phyloP scores from a whole-genome alignment of 2,329 filamentous ascomycete species.

The Xylaria arbuscula region DNA sequence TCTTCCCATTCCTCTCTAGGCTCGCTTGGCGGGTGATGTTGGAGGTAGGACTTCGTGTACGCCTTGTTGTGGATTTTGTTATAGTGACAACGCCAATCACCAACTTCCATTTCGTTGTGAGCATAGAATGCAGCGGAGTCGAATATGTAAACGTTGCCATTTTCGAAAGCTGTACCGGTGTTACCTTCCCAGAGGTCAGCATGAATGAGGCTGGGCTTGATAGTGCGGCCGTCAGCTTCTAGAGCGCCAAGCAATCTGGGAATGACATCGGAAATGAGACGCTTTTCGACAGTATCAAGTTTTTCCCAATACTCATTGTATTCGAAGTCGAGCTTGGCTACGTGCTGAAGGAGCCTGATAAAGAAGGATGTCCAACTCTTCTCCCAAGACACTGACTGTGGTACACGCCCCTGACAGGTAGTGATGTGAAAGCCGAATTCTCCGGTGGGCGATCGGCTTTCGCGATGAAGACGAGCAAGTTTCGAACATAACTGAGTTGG shows the following conservation, averaged over 20 bases:
- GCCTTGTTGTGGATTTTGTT: not conserved
- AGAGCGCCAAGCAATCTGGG: not conserved
- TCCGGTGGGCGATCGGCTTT: conserved; percentile 14
- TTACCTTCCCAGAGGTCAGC: not conserved
- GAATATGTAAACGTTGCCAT: not conserved
- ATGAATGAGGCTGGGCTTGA: not conserved
- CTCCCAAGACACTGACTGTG: not conserved
- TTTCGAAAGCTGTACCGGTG: not conserved
- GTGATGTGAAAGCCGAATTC: conserved; percentile 26
- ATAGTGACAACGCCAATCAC: not conserved
- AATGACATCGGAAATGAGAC: not conserved
- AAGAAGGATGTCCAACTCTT: not conserved
- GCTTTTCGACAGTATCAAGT: not conserved
- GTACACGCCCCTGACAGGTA: conserved; percentile 17
- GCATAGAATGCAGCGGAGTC: not conserved
- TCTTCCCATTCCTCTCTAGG: not conserved
- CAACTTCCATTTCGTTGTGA: not conserved
- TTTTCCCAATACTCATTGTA: not conserved
- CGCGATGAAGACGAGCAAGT: conserved; percentile 10
- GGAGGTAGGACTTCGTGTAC: not conserved
- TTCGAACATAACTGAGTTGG: conserved; percentile 2
- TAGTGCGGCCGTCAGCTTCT: not conserved
- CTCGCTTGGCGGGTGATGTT: not conserved
- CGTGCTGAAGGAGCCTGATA: not conserved
- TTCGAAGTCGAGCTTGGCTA: not conserved